phyloP scores from a whole-genome alignment of 352 stramenopile genomes.

The Pythium monospermum region DNA sequence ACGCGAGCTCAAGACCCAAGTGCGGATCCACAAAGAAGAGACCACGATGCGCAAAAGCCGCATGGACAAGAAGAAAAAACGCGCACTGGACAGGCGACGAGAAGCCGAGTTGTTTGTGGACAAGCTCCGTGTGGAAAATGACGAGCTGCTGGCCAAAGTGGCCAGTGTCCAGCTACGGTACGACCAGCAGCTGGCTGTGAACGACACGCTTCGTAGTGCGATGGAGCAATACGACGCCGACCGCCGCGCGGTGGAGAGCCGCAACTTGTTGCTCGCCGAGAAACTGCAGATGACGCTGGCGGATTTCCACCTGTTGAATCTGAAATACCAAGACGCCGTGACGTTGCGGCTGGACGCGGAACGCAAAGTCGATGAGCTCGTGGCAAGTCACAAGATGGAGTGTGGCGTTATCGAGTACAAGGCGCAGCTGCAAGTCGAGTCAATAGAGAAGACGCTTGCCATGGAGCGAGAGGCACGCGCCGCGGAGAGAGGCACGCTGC shows the following conservation, averaged over 20 bases:
- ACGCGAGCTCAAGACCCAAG: constrained; percentile 64
- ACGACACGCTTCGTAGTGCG: constrained; percentile 16
- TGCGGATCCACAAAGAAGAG: constrained; percentile 58
- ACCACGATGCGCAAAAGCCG: constrained; percentile 56
- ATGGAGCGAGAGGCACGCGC: constrained; percentile 35
- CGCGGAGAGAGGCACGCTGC: constrained; percentile 51
- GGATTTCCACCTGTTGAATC: constrained; percentile 65
- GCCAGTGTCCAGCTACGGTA: constrained; percentile 9
- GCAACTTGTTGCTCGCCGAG: constrained; percentile 46
- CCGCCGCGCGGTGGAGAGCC: constrained; percentile 36
- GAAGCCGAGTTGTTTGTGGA: constrained; percentile 54
- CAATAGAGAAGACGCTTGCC: constrained; percentile 24
- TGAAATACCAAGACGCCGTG: constrained; percentile 55
- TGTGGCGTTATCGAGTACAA: constrained; percentile 60
- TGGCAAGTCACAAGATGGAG: constrained; percentile 40
- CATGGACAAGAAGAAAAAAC: constrained; percentile 69
- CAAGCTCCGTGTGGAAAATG: constrained; percentile 35
- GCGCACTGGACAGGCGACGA: constrained; percentile 48
- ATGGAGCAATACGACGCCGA: constrained; percentile 30
- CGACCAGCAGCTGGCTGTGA: constrained; percentile 22
- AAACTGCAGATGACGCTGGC: constrained; percentile 56
- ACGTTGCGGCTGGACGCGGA: constrained; percentile 41
- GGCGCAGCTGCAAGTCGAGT: constrained; percentile 42
- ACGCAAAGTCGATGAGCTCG: constrained; percentile 41
- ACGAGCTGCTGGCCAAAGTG: background rate